Evolutionary conservation across 768 basidiomycete species (phyloP).

Genomic region (Tulasnella sp.): DNA sequence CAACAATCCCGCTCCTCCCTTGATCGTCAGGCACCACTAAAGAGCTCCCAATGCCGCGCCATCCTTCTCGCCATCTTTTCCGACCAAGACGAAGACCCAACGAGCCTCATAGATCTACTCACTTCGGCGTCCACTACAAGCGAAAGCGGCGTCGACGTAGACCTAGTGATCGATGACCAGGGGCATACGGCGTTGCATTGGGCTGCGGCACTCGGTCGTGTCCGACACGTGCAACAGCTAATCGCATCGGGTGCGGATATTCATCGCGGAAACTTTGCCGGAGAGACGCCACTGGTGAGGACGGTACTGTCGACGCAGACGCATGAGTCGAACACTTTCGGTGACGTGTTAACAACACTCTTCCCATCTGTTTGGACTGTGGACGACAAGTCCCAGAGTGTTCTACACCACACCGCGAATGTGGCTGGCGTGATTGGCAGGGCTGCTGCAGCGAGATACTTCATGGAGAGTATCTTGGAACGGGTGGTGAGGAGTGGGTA

Average conservation of each 20-base stretch:
- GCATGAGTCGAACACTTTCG: slow-evolving; percentile 68
- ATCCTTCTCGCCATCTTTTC: slow-evolving; percentile 15
- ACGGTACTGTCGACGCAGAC: slow-evolving; percentile 84
- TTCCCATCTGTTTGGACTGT: slow-evolving; percentile 74
- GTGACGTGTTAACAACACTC: slow-evolving; percentile 49
- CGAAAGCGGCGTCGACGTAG: slow-evolving; percentile 42
- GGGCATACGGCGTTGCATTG: slow-evolving; percentile 92
- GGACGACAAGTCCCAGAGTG: slow-evolving; percentile 74
- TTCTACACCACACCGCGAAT: slow-evolving; percentile 84
- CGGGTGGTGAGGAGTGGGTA: slow-evolving; percentile 59
- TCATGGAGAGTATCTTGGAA: slow-evolving; percentile 79
- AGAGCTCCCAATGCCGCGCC: slow-evolving; percentile 8
- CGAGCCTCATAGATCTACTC: slow-evolving; percentile 1
- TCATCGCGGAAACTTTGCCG: slow-evolving; percentile 82
- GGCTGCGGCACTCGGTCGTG: slow-evolving; percentile 75
- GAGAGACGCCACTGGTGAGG: slow-evolving; percentile 90
- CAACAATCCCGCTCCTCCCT: neutral
- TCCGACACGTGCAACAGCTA: slow-evolving; percentile 55
- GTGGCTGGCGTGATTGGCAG: slow-evolving; percentile 88
- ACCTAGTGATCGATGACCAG: slow-evolving; percentile 85
- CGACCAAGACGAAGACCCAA: slow-evolving; percentile 1
- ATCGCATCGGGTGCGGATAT: slow-evolving; percentile 74
- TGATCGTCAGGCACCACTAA: slow-evolving; percentile 2
- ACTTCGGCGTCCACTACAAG: neutral
- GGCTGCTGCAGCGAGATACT: slow-evolving; percentile 73